Percentiles rank a stretch among this genome's conserved stretches.
Evolutionary conservation across 2,329 filamentous ascomycete genomes (phyloP).

Genomic region (Fusarium penzigii): DNA sequence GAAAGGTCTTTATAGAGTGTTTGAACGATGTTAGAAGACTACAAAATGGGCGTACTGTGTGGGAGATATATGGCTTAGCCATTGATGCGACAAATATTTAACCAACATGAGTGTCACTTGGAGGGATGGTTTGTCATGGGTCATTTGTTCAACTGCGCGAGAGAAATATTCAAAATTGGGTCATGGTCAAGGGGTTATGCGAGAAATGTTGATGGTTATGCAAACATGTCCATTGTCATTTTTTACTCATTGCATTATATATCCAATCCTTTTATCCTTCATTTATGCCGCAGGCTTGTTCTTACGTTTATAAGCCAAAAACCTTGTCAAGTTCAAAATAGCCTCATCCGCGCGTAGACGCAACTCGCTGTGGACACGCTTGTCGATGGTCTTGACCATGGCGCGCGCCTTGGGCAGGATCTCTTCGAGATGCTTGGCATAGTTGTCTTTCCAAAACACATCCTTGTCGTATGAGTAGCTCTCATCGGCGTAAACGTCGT

Average conservation of each 20-base stretch:
- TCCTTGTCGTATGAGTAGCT: constrained; percentile 56
- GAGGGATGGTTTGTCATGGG: neutral
- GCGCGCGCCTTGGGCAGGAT: constrained; percentile 54
- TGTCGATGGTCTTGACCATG: constrained; percentile 62
- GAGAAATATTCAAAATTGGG: too few relatives aligned
- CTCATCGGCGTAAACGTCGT: constrained; percentile 68
- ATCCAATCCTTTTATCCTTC: constrained; percentile 9
- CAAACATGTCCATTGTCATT: neutral
- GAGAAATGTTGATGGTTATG: neutral
- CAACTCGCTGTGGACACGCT: constrained; percentile 57
- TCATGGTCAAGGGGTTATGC: too few relatives aligned
- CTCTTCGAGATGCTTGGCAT: constrained; percentile 60
- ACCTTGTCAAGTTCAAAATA: constrained; percentile 59
- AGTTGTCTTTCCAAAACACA: constrained; percentile 65
- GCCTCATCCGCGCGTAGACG: constrained; percentile 62
- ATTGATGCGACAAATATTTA: neutral
- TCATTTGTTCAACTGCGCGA: neutral
- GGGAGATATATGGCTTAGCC: neutral
- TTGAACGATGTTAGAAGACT: constrained; percentile 76
- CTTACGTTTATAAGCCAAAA: constrained; percentile 66
- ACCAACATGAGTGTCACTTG: neutral
- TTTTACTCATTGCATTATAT: neutral
- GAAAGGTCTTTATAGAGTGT: constrained; percentile 90
- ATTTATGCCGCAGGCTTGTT: constrained; percentile 42
- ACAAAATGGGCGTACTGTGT: neutral